Evolutionary conservation across 352 stramenopile species (phyloP).

Genomic region (Pythium volutum): DNA sequence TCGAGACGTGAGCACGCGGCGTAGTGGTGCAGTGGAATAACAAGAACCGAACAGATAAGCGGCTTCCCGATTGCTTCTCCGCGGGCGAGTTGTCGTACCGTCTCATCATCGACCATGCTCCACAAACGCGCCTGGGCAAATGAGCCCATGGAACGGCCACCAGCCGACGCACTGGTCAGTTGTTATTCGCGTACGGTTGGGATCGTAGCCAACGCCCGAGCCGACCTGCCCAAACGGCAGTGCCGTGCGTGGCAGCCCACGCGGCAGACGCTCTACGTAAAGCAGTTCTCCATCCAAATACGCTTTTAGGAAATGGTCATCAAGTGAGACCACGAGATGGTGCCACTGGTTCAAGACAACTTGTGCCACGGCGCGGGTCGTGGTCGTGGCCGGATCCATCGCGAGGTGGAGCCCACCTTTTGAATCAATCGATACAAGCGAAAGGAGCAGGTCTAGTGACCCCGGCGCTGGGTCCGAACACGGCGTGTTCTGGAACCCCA

Average conservation of each 20-base stretch:
- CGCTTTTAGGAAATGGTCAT: not conserved
- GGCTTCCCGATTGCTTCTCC: too few relatives aligned
- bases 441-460: not conserved
- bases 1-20: too few relatives aligned
- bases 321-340: slow-evolving; percentile 5
- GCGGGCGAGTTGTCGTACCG: too few relatives aligned
- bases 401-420: not conserved
- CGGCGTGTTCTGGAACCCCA: not conserved
- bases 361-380: not conserved
- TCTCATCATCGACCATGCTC: not conserved
- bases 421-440: not conserved
- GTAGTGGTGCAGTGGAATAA: too few relatives aligned
- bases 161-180: not conserved
- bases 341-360: slow-evolving; percentile 2
- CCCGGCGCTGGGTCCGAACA: too few relatives aligned
- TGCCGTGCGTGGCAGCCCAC: not conserved
- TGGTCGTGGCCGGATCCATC: not conserved
- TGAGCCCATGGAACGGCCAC: slow-evolving; percentile 10
- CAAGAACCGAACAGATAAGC: too few relatives aligned
- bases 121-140: not conserved
- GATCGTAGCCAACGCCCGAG: slow-evolving; percentile 8
- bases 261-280: slow-evolving; percentile 1
- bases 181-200: slow-evolving; percentile 1
- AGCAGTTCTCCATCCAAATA: slow-evolving; percentile 2
- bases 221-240: not conserved